These are phyloP conservation scores for Colletotrichum tabaci DNA, from an alignment of 2,329 filamentous ascomycete species.

Conservation along the genomic window DNA sequence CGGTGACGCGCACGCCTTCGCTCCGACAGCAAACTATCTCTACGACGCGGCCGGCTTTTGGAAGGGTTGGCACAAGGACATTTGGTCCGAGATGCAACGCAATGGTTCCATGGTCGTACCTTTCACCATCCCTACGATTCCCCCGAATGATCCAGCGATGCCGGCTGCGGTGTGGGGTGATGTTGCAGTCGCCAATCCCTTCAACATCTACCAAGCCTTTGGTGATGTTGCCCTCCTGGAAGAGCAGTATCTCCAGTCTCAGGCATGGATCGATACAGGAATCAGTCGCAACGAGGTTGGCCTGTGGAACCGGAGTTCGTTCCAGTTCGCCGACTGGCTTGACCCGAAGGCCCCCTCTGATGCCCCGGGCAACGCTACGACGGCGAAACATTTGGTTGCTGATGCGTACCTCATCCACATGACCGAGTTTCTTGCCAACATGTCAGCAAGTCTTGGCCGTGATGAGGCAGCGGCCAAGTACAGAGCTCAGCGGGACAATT, in stretches of 20 bases:
- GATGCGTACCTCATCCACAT: conserved; percentile 64
- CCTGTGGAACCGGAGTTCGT: conserved; percentile 56
- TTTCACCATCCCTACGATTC: conserved; percentile 49
- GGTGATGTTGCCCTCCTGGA: conserved; percentile 55
- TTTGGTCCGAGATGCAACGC: conserved; percentile 53
- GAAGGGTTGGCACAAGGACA: conserved; percentile 64
- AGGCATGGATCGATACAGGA: conserved; percentile 56
- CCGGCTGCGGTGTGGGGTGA: conserved; percentile 61
- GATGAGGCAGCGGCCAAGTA: conserved; percentile 47
- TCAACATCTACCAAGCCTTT: conserved; percentile 56
- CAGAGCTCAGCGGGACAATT: conserved; percentile 38
- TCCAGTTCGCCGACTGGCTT: conserved; percentile 64
- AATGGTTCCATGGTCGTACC: conserved; percentile 46
- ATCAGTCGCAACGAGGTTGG: conserved; percentile 52
- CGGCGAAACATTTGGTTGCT: conserved; percentile 58
- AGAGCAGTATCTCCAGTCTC: conserved; percentile 58
- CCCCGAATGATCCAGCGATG: conserved; percentile 43
- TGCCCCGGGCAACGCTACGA: conserved; percentile 56
- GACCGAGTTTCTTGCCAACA: conserved; percentile 54
- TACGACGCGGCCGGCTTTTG: conserved; percentile 68
- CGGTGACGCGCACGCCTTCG: conserved; percentile 66
- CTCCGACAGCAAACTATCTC: conserved; percentile 66
- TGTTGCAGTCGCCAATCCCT: conserved; percentile 57
- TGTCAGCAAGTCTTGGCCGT: conserved; percentile 52
- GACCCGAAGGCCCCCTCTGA: conserved; percentile 61